Percentiles rank a stretch among this genome's conserved stretches.
These are phyloP conservation scores for Pleurostoma richardsiae DNA, from an alignment of 2,329 filamentous ascomycete genomes.

Conservation along the genomic window DNA sequence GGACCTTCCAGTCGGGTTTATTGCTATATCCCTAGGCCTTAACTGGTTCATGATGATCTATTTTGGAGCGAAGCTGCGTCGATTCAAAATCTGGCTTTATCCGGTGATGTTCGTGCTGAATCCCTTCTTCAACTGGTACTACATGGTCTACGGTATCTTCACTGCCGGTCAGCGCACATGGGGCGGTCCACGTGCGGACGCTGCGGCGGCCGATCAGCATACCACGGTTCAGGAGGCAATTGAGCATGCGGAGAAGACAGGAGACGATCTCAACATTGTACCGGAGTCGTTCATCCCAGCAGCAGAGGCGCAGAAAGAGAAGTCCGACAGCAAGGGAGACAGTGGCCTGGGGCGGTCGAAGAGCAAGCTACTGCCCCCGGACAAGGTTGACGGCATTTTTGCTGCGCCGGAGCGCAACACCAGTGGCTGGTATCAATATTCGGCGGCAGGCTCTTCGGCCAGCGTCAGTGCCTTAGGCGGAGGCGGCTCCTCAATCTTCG, in stretches of 20 bases:
- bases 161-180: conserved; percentile 92
- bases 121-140: conserved; percentile 97
- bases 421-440: conserved; percentile 65
- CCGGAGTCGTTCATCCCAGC: conserved; percentile 75
- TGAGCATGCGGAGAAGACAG: conserved; percentile 69
- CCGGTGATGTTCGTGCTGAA: conserved; percentile 94
- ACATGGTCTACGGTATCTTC: conserved; percentile 96
- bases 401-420: conserved; percentile 63
- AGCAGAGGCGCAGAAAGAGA: conserved; percentile 37
- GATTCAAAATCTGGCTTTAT: conserved; percentile 93
- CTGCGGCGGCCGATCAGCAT: conserved; percentile 68
- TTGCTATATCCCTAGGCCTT: conserved; percentile 83
- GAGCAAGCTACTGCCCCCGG: conserved; percentile 66
- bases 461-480: conserved; percentile 38
- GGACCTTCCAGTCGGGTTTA: conserved; percentile 87
- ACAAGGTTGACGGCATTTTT: conserved; percentile 74
- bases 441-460: conserved; percentile 46
- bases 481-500: conserved; percentile 9
- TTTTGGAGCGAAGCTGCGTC: conserved; percentile 79
- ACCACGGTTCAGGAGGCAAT: conserved; percentile 81
- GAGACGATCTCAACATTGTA: conserved; percentile 86
- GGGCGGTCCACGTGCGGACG: conserved; percentile 90
- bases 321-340: conserved; percentile 21
- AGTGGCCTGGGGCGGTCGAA: conserved; percentile 36
- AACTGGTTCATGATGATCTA: conserved; percentile 97